phyloP scores from a whole-genome alignment of 257 asterid species.

The Nicotiana attenuata region DNA sequence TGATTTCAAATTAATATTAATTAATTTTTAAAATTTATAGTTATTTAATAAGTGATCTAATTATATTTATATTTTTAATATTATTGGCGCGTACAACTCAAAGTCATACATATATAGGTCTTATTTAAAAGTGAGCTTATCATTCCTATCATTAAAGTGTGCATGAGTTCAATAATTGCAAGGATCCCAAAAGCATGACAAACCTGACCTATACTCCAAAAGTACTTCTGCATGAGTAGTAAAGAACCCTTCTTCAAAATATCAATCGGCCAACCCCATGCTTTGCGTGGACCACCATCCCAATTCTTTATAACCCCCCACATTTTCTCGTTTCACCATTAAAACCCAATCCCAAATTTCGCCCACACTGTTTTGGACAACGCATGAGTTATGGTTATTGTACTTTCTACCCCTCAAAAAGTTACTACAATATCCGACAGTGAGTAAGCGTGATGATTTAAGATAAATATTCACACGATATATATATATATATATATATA shows the following conservation, averaged over 20 bases:
- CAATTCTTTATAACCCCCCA: slow-evolving; percentile 2
- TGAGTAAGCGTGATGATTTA: too few relatives aligned
- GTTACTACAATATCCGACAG: not conserved
- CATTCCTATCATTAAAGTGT: slow-evolving; percentile 46
- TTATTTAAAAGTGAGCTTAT: not conserved
- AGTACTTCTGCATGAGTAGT: too few relatives aligned
- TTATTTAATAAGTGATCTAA: too few relatives aligned
- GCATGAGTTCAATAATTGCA: slow-evolving; percentile 83
- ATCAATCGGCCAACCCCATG: slow-evolving; percentile 16
- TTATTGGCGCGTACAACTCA: too few relatives aligned
- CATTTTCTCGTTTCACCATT: slow-evolving; percentile 1
- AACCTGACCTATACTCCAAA: slow-evolving; percentile 33
- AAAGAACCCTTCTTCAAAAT: slow-evolving; percentile 9
- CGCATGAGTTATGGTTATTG: not conserved
- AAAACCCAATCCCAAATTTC: not conserved
- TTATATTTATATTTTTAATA: too few relatives aligned
- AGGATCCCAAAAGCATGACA: slow-evolving; percentile 87
- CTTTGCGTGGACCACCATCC: slow-evolving; percentile 24
- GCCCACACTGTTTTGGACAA: not conserved
- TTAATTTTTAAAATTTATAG: too few relatives aligned
- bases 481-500: too few relatives aligned
- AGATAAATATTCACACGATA: too few relatives aligned
- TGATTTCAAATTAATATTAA: too few relatives aligned
- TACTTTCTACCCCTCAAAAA: not conserved
- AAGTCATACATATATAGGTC: not conserved